Evolutionary conservation across 257 asterid species (phyloP).

Genomic region (Marsdenia floribunda): DNA sequence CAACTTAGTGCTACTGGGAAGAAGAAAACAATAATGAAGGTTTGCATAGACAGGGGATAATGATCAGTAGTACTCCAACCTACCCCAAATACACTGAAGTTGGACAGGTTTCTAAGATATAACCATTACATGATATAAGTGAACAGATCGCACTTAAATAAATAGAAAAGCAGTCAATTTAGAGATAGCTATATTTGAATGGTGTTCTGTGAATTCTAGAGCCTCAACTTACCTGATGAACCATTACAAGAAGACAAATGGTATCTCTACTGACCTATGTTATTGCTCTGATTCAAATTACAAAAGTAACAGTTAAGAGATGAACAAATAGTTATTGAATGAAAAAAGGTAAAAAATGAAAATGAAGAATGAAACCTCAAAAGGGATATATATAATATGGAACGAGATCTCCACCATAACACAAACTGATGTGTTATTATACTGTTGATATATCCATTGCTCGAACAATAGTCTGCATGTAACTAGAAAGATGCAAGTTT

Average conservation of each 20-base stretch:
- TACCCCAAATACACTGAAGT: background rate
- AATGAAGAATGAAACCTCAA: conserved; percentile 13
- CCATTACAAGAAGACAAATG: conserved; percentile 21
- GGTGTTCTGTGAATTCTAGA: background rate
- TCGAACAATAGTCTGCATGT: conserved; percentile 23
- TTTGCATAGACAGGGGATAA: background rate
- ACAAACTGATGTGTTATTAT: conserved; percentile 17
- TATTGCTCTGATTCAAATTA: conserved; percentile 21
- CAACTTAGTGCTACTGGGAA: background rate
- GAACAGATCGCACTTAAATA: background rate
- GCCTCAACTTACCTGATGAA: conserved; percentile 13
- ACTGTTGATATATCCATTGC: conserved; percentile 24
- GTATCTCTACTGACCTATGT: conserved; percentile 15
- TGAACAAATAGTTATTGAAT: background rate
- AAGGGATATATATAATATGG: conserved; percentile 24
- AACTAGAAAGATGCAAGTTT: background rate
- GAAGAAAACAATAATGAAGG: background rate
- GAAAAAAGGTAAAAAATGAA: background rate
- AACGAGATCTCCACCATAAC: conserved; percentile 19
- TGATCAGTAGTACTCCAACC: background rate
- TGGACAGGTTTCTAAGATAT: background rate
- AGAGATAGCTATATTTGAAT: background rate
- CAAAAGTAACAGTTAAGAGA: conserved; percentile 3
- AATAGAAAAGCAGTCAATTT: background rate
- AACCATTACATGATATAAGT: background rate